phyloP scores from a whole-genome alignment of 768 basidiomycete species.

The Lactifluus rugatus region DNA sequence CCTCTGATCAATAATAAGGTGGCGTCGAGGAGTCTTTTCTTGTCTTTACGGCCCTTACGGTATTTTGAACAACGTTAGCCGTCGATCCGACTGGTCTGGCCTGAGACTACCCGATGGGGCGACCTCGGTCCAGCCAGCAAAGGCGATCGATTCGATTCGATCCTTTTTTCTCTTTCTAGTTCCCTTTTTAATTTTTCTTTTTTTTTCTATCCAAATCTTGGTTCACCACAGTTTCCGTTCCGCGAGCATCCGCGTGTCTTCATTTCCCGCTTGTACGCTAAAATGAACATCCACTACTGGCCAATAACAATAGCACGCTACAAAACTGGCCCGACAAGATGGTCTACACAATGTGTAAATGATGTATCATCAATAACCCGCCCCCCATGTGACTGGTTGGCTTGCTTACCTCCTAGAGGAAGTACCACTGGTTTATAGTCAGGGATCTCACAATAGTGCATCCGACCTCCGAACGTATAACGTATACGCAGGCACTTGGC shows the following conservation, averaged over 20 bases:
- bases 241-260: conserved; percentile 14
- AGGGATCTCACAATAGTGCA: conserved; percentile 71
- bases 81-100: conserved; percentile 14
- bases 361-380: conserved; percentile 4
- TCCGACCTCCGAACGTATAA: conserved; percentile 64
- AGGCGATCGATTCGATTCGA: background rate
- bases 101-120: conserved; percentile 7
- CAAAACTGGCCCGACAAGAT: conserved; percentile 11
- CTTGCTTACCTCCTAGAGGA: conserved; percentile 59
- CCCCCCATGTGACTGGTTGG: conserved; percentile 6
- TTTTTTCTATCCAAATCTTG: too few species aligned
- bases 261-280: conserved; percentile 6
- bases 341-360: conserved; percentile 6
- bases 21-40: conserved; percentile 13
- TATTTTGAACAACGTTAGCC: conserved; percentile 11
- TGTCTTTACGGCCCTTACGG: conserved; percentile 9
- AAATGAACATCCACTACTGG: conserved; percentile 3
- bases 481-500: conserved; percentile 60
- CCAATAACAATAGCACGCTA: conserved; percentile 9
- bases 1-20: conserved; percentile 11
- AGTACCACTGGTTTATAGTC: conserved; percentile 62
- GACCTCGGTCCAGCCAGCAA: background rate
- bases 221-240: conserved; percentile 16
- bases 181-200: too few species aligned
- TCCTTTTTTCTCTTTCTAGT: too few species aligned